Base-by-base conservation (phyloP, 1,284 basidiomycete genomes). In the Austroboletus novae-zelandiae region DNA sequence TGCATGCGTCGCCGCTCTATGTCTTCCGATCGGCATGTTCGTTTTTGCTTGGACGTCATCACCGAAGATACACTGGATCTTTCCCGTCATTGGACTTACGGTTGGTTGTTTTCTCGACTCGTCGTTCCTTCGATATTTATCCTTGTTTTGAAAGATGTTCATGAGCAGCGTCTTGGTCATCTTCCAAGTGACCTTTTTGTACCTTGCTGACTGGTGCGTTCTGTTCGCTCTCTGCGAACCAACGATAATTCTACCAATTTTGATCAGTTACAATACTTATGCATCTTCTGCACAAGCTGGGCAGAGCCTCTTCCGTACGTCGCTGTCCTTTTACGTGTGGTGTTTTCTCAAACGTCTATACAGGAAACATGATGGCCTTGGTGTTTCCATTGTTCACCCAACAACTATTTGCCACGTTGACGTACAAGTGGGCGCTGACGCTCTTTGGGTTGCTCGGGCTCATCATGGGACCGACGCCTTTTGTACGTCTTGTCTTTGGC, bases 251-350 rank as follows among this genome's bases (percentile, higher is more conserved):
- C 31, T 5, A 32, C 14, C 9, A 20, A 57, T 7, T 15, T 41
- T 35, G 5, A 35, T 45, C 43, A 85, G 83, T 60, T 86, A 87
- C 57, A 83, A 83, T 0, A 75, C 80, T 1, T 91, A 83, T 55
- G 86, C 89, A 2, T 88, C 85, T 0, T 89, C 86, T 6, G 88
- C 87, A 0, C 71, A 89, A 27, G 89, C 88, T 0, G 89, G 85
- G 0, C 88, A 89, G 63, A 84, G 80, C 59, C 74, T 91, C 17
- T 79, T 76, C 55, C 77, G 86, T 80, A 70, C 59, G 77, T 71
- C 18, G 14, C 35, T 15, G 20, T 6, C 37, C 7, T 20, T 13
- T 20, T 11, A 39, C 20, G 9, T 10, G 9, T 20, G 17, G n/a
- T 35, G 11, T 13, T 15, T 35, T 35, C 15, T 14, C 35, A 14